phyloP scores from a whole-genome alignment of 257 asterid species.

The Jacaranda copaia region DNA sequence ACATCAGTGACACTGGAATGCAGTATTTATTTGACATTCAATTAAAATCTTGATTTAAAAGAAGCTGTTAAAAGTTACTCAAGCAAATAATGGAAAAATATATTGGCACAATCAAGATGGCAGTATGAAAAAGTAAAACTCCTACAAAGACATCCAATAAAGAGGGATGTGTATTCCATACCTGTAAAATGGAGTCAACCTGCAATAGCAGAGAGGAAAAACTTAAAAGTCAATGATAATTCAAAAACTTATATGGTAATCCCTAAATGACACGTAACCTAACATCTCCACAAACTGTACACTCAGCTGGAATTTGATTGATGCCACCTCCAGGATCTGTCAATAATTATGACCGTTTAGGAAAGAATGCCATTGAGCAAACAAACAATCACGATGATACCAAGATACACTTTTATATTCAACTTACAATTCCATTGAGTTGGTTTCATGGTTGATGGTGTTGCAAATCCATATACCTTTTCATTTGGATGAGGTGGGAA shows the following conservation, averaged over 20 bases:
- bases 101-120: conserved; percentile 5
- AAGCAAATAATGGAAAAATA: background rate
- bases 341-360: conserved; percentile 21
- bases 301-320: conserved; percentile 94
- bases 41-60: conserved; percentile 15
- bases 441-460: conserved; percentile 99
- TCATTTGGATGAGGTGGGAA: conserved; percentile 91
- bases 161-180: conserved; percentile 36
- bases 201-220: conserved; percentile 46
- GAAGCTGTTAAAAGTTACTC: background rate
- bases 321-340: conserved; percentile 99
- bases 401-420: conserved; percentile 16
- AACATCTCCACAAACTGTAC: conserved; percentile 92
- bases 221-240: conserved; percentile 41
- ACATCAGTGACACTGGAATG: conserved; percentile 80
- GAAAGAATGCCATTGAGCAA: conserved; percentile 20
- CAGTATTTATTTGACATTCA: conserved; percentile 17
- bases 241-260: conserved; percentile 25
- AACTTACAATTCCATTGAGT: conserved; percentile 95
- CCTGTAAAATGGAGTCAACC: conserved; percentile 99
- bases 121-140: conserved; percentile 4
- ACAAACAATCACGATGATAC: conserved; percentile 25
- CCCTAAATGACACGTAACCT: conserved; percentile 55
- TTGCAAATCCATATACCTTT: conserved; percentile 81
- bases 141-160: conserved; percentile 9